These are phyloP conservation scores for Boletus vermiculosoides DNA, from an alignment of 768 basidiomycete species.

Conservation along the genomic window DNA sequence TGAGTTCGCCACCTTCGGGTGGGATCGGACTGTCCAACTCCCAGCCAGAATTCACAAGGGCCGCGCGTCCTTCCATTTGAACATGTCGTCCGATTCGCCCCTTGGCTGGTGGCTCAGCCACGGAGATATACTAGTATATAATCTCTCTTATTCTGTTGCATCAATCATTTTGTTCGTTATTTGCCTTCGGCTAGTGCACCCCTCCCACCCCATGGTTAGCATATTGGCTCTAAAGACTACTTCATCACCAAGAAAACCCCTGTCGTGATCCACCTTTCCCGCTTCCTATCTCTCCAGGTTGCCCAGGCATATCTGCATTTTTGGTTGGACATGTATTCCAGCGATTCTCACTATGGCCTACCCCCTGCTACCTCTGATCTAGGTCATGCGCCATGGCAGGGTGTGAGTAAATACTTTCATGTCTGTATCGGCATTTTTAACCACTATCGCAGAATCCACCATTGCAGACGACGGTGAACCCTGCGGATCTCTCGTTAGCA, in stretches of 20 bases:
- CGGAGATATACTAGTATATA: too few species aligned
- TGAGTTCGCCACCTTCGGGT: neutral
- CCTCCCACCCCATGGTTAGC: neutral
- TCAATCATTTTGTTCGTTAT: neutral
- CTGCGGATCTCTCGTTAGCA: neutral
- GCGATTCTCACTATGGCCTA: neutral
- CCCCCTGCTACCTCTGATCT: neutral
- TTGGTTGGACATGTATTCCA: slow-evolving; percentile 3
- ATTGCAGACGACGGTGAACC: slow-evolving; percentile 3
- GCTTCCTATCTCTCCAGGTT: neutral
- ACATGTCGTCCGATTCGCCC: neutral
- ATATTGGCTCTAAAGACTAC: neutral
- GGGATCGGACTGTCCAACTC: neutral
- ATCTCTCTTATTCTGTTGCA: neutral
- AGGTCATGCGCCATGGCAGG: neutral
- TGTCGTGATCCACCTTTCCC: too few species aligned
- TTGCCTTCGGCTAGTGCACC: neutral
- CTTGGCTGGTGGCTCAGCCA: too few species aligned
- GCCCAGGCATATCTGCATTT: neutral
- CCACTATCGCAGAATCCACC: neutral
- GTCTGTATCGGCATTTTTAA: neutral
- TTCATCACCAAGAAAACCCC: neutral
- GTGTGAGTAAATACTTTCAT: slow-evolving; percentile 5
- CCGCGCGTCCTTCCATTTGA: neutral
- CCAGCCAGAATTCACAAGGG: neutral